These are phyloP conservation scores for Colletotrichum echinochloae DNA, from an alignment of 2,329 filamentous ascomycete genomes.

Conservation along the genomic window DNA sequence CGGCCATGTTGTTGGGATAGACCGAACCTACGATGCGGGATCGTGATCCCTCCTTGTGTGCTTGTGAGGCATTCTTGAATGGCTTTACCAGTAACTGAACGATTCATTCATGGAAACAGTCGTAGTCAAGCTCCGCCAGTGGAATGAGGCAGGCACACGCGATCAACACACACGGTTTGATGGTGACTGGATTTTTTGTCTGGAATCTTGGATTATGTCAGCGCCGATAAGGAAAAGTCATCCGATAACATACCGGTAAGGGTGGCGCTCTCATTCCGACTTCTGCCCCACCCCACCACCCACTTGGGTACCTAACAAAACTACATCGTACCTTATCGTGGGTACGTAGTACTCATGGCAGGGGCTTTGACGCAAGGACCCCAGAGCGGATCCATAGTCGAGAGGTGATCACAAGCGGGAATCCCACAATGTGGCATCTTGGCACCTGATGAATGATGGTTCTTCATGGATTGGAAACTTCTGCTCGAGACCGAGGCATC, in stretches of 20 bases:
- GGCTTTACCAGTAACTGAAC: neutral
- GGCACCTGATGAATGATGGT: slow-evolving; percentile 35
- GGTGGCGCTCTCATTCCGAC: neutral
- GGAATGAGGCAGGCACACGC: slow-evolving; percentile 1
- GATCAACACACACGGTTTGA: too few relatives aligned
- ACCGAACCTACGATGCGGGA: slow-evolving; percentile 61
- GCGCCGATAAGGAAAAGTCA: slow-evolving; percentile 5
- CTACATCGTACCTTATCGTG: too few relatives aligned
- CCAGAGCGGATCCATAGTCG: slow-evolving; percentile 24
- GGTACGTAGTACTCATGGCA: neutral
- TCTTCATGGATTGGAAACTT: slow-evolving; percentile 23
- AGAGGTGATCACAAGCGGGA: slow-evolving; percentile 33
- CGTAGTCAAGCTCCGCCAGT: neutral
- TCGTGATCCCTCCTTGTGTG: slow-evolving; percentile 77
- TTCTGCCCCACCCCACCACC: slow-evolving; percentile 2
- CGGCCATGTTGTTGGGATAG: neutral
- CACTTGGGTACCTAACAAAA: too few relatives aligned
- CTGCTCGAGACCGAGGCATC: slow-evolving; percentile 6
- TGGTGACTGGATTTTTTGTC: neutral
- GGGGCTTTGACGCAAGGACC: slow-evolving; percentile 10
- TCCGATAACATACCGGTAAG: slow-evolving; percentile 23
- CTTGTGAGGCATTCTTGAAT: slow-evolving; percentile 81
- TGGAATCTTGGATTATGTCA: slow-evolving; percentile 33
- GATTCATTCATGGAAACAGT: slow-evolving; percentile 1
- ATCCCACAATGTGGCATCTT: slow-evolving; percentile 37